Base-by-base conservation (phyloP, 139 green algal genomes). In the Chlamydomonas schloesseri region DNA sequence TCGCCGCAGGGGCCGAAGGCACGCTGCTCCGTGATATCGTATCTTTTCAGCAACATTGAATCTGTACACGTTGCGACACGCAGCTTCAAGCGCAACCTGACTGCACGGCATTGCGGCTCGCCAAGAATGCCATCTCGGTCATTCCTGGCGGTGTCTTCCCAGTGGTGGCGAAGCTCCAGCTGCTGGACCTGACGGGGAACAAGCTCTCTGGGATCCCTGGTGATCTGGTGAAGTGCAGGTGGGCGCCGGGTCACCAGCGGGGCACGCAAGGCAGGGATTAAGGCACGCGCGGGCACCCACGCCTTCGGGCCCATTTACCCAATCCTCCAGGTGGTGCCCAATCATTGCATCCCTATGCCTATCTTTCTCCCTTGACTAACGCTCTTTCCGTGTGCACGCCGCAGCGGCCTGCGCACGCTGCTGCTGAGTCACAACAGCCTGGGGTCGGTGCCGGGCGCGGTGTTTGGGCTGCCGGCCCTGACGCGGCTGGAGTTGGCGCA, bases 161-260 rank as follows among this genome's bases (percentile, higher is more conserved):
- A 2, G 18, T 31, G 73, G 31, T 88, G 24, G 64, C n/a, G 0
- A 60, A 81, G 21, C 70, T 88, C 11, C 20, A 36, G 18, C 23
- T 83, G 3, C 33, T 82, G 29, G 73, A 88, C 31, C 55, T 88
- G 14, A 78, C 62, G 3, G 67, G 33, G 17, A 88, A 88, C 47
- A 31, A 69, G 2, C 34, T 83, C 21, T 13, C 31, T 34, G 15
- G 8, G 0, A 24, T 88, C 5, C 83, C 83, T 3, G 46, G 33
- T 18, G 83, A 88, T 26, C 65, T 88, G 23, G 73, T 17, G 17
- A 68, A 46, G 57, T 88, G 82, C 82, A 81, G 46, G 71, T 74
- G 36, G 42, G 29, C 68, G 46, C n/a, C 64, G 18, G 5, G 46
- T 21, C 50, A 28, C 20, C 50, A 18, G 14, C n/a, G n/a, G n/a